Evolutionary conservation across 1,139 yeast species (phyloP).

Genomic region (Candida frijolesensis): DNA sequence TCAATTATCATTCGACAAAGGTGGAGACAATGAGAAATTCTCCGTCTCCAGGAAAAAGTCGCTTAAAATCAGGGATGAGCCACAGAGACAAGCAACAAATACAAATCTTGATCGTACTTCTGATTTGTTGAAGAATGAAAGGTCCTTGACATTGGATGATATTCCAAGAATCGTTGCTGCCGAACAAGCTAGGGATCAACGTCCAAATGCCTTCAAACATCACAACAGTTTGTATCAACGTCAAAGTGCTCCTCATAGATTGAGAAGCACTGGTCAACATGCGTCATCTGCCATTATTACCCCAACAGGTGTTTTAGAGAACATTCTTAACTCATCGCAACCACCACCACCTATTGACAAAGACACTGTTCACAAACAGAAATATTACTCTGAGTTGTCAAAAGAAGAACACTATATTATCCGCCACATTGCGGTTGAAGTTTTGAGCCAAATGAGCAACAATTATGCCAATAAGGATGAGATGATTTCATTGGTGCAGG

Average conservation of each 20-base stretch:
- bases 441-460: conserved; percentile 49
- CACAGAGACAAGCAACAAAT: conserved; percentile 33
- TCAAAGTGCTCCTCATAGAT: conserved; percentile 23
- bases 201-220: conserved; percentile 83
- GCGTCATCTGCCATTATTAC: conserved; percentile 10
- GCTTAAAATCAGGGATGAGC: conserved; percentile 50
- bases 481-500: conserved; percentile 54
- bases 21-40: conserved; percentile 30
- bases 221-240: conserved; percentile 52
- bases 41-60: conserved; percentile 31
- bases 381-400: conserved; percentile 73
- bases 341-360: conserved; percentile 6
- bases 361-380: conserved; percentile 22
- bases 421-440: conserved; percentile 69
- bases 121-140: conserved; percentile 74
- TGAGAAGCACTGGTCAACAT: conserved; percentile 17
- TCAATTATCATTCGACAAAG: conserved; percentile 18
- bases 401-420: conserved; percentile 62
- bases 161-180: conserved; percentile 97
- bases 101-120: conserved; percentile 56
- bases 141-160: conserved; percentile 89
- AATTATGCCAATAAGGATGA: conserved; percentile 51
- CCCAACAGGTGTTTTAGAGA: conserved; percentile 16
- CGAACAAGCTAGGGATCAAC: conserved; percentile 90
- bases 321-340: conserved; percentile 13